A percentile compares a stretch with the other conserved stretches of the same genome.
These are phyloP conservation scores for Umbelopsis sp. DNA, from an alignment of 371 early-diverging fungal species.

Conservation along the genomic window DNA sequence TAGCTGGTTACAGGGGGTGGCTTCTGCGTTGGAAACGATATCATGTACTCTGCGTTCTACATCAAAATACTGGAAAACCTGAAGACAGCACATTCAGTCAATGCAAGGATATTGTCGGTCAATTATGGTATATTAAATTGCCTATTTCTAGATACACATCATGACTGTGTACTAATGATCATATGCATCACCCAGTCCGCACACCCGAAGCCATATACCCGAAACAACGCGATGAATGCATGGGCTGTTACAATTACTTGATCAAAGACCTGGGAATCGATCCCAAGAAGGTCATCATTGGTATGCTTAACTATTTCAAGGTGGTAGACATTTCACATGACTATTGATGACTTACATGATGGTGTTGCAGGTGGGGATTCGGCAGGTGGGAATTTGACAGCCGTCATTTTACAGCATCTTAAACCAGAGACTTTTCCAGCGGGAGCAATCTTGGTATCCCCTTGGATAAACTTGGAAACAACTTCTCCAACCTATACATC, in stretches of 20 bases:
- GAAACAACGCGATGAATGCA: neutral
- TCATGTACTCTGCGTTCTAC: neutral
- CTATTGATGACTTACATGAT: neutral
- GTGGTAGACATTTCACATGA: neutral
- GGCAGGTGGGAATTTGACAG: neutral
- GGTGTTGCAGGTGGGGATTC: neutral
- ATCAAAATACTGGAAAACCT: neutral
- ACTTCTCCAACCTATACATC: neutral
- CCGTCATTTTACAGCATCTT: neutral
- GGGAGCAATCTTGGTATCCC: neutral
- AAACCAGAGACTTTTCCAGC: neutral
- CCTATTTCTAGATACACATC: neutral
- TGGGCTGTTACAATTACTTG: neutral
- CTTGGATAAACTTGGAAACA: neutral
- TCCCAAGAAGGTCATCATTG: neutral
- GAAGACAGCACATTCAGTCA: neutral
- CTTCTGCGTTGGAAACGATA: neutral
- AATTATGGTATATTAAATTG: neutral
- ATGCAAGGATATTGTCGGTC: neutral
- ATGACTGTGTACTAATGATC: no score
- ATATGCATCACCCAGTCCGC: neutral
- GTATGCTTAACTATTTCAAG: neutral
- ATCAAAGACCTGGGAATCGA: neutral
- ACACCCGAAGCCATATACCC: neutral
- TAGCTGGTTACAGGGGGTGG: neutral